Base-by-base conservation (phyloP, 2,329 filamentous ascomycete genomes). In the Parastagonospora avenae region DNA sequence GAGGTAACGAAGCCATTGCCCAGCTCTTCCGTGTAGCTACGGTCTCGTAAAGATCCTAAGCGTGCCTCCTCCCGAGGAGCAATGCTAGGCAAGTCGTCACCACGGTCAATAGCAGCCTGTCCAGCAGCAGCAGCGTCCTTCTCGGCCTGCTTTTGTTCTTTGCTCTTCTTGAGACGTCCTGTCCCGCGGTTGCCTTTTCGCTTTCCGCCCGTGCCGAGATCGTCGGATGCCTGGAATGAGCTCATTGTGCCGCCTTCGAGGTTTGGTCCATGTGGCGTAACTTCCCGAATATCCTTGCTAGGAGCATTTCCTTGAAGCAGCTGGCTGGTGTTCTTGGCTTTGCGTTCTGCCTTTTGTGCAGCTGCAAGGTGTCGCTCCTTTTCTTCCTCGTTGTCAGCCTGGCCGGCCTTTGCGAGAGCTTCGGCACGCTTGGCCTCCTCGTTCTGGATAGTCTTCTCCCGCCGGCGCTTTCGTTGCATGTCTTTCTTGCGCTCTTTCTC, bases 401-500 rank as follows among this genome's bases (percentile, higher is more conserved):
- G 85, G 51, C 88, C 84, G 8, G 92, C 91, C 59, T 88, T 88
- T 56, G 88, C 86, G 38, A 96, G 80, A 4, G 91, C 90, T 60
- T 88, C 85, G 3, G 89, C 85, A 57, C 94, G 90, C 77, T 95
- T 94, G 70, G 92, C 88, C 70, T 81, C 80, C 64, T 97, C 93
- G 64, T 95, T 89, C 6, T 92, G 93, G 52, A 95, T 89, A 4
- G 92, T 92, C 81, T 97, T 97, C 73, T 97, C 93, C 14, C 94
- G 89, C 37, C 94, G 88, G 53, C 94, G 86, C 79, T 97, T 99
- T 57, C 94, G 89, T 73, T 99, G 94, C 91, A 99, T 97, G 70
- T 99, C 94, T 79, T 99, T 99, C 80, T 99, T 99, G 59, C 94
- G 91, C 76, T 99, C 94, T 77, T 99, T 99, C 75, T 99, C 94